A percentile compares a stretch with the other conserved stretches of the same genome.
Evolutionary conservation across 2,329 filamentous ascomycete genomes (phyloP).

Genomic region (Incumbomyces lentus): DNA sequence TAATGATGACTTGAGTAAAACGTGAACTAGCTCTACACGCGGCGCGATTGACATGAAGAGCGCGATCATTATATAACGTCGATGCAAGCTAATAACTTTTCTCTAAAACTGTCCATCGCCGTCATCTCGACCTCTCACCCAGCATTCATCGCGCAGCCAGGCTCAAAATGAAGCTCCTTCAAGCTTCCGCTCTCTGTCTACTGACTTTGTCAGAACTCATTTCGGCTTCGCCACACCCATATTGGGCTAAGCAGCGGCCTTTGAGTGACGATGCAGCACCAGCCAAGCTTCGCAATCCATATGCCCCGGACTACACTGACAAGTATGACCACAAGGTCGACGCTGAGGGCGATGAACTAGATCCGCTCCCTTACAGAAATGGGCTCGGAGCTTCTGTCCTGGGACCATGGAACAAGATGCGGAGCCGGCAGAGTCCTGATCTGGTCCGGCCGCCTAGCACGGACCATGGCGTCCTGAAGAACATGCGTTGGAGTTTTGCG

Average conservation of each 20-base stretch:
- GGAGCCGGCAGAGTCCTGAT: slow-evolving; percentile 61
- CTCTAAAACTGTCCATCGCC: not conserved
- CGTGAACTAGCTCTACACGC: too few species aligned
- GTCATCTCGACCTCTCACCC: not conserved
- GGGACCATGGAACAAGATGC: slow-evolving; percentile 58
- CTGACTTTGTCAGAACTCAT: slow-evolving; percentile 3
- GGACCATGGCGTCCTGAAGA: slow-evolving; percentile 58
- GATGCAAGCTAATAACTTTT: too few species aligned
- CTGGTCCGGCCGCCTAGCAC: slow-evolving; percentile 62
- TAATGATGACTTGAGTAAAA: too few species aligned
- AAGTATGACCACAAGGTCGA: slow-evolving; percentile 55
- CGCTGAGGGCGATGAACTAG: slow-evolving; percentile 47
- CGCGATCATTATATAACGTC: too few species aligned
- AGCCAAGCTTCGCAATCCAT: slow-evolving; percentile 35
- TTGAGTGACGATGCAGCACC: slow-evolving; percentile 22
- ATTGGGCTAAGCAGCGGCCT: slow-evolving; percentile 28
- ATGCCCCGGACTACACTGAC: slow-evolving; percentile 50
- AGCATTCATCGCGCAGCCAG: too few species aligned
- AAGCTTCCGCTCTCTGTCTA: slow-evolving; percentile 2
- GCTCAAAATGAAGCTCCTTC: slow-evolving; percentile 3
- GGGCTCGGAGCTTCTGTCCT: slow-evolving; percentile 56
- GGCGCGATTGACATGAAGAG: too few species aligned
- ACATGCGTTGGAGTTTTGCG: slow-evolving; percentile 63
- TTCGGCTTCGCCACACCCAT: not conserved
- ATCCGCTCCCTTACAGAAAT: slow-evolving; percentile 56